Percentiles rank a stretch among this genome's conserved stretches.
Evolutionary conservation across 2,329 filamentous ascomycete genomes (phyloP).

Genomic region (Claviceps capensis): DNA sequence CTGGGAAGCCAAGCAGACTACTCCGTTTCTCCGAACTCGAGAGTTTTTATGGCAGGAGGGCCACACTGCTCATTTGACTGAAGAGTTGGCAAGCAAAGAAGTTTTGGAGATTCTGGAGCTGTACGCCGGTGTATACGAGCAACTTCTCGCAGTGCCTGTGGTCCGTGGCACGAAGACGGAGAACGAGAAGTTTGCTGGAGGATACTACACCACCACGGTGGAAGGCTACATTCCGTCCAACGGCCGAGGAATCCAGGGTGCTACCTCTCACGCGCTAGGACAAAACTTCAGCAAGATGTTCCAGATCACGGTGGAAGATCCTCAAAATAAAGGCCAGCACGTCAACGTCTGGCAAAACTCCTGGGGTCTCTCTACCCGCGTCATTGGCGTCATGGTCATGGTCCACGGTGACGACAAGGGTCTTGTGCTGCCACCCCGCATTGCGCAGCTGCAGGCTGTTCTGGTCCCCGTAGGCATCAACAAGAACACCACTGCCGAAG

Average conservation of each 20-base stretch:
- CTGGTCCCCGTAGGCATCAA: slow-evolving; percentile 89
- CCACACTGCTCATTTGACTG: slow-evolving; percentile 77
- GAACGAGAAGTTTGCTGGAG: slow-evolving; percentile 95
- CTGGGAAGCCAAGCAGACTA: slow-evolving; percentile 93
- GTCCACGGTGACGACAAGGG: slow-evolving; percentile 95
- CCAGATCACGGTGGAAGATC: slow-evolving; percentile 92
- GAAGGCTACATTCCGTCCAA: slow-evolving; percentile 96
- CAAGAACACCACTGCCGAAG: slow-evolving; percentile 72
- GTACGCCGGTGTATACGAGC: slow-evolving; percentile 84
- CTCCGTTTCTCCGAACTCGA: slow-evolving; percentile 76
- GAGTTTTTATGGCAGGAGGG: slow-evolving; percentile 99
- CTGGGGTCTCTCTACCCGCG: slow-evolving; percentile 93
- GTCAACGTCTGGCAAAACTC: slow-evolving; percentile 97
- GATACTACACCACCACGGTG: slow-evolving; percentile 90
- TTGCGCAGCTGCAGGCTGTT: slow-evolving; percentile 74
- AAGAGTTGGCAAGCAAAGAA: slow-evolving; percentile 68
- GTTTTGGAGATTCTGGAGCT: slow-evolving; percentile 87
- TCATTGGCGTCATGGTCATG: slow-evolving; percentile 98
- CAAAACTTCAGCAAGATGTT: slow-evolving; percentile 99
- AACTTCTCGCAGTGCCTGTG: slow-evolving; percentile 87
- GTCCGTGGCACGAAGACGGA: slow-evolving; percentile 91
- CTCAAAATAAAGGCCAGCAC: slow-evolving; percentile 63
- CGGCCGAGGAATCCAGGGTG: slow-evolving; percentile 91
- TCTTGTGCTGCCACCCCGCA: slow-evolving; percentile 79
- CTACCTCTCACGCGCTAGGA: slow-evolving; percentile 84